These are phyloP conservation scores for Fusarium goolgardi DNA, from an alignment of 2,329 filamentous ascomycete species.

Conservation along the genomic window DNA sequence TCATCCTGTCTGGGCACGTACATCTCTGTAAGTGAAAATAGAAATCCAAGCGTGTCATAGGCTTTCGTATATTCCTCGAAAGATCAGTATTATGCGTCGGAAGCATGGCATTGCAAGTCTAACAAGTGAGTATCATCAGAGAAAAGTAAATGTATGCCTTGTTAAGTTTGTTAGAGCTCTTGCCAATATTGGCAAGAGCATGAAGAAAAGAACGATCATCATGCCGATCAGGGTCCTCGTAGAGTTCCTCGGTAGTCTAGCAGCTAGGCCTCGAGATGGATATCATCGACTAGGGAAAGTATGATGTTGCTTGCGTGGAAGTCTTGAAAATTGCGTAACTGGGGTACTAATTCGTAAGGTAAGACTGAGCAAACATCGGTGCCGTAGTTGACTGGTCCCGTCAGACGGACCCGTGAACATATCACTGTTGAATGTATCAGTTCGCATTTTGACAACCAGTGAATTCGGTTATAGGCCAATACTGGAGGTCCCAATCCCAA, in stretches of 20 bases:
- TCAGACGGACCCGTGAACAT: slow-evolving; percentile 11
- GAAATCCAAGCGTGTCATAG: not conserved
- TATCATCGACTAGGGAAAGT: slow-evolving; percentile 13
- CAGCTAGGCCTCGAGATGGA: slow-evolving; percentile 2
- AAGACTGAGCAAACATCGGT: slow-evolving; percentile 26
- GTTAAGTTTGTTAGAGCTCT: not conserved
- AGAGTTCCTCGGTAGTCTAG: slow-evolving; percentile 3
- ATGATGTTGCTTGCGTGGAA: slow-evolving; percentile 8
- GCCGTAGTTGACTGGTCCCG: not conserved
- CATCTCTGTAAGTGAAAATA: not conserved
- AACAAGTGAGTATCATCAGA: not conserved
- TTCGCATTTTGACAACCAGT: not conserved
- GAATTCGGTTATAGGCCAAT: not conserved
- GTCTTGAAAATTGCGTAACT: slow-evolving; percentile 9
- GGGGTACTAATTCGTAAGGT: slow-evolving; percentile 7
- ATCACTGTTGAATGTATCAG: not conserved
- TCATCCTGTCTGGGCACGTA: not conserved
- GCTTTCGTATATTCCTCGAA: not conserved
- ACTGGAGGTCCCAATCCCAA: not conserved
- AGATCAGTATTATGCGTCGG: not conserved
- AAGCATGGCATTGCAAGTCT: not conserved
- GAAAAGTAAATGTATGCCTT: not conserved
- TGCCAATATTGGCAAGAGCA: not conserved
- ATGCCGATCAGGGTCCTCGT: slow-evolving; percentile 39
- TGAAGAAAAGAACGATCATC: slow-evolving; percentile 6